phyloP scores from a whole-genome alignment of 305 asterid genomes.

The Rubia tinctorum region DNA sequence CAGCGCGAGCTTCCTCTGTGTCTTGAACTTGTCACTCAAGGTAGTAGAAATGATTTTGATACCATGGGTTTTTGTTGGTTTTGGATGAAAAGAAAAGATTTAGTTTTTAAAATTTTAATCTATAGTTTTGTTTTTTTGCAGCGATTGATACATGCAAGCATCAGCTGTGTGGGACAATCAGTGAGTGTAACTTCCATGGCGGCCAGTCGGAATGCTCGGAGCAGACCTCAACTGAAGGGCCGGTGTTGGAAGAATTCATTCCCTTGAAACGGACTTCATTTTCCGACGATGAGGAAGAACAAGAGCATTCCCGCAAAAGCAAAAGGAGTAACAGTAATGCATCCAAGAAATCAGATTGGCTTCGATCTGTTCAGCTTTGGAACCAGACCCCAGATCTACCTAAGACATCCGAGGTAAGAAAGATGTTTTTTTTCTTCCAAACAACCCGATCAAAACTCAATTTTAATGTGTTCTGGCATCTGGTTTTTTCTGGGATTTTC shows the following conservation, averaged over 20 bases:
- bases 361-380: constrained; percentile 93
- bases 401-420: constrained; percentile 40
- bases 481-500: constrained; percentile 23
- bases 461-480: neutral
- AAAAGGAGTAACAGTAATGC: constrained; percentile 13
- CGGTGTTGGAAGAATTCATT: constrained; percentile 78
- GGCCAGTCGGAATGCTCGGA: constrained; percentile 73
- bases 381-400: constrained; percentile 83
- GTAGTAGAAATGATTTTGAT: constrained; percentile 21
- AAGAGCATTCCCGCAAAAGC: constrained; percentile 36
- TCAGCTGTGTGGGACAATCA: constrained; percentile 45
- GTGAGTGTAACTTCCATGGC: constrained; percentile 44
- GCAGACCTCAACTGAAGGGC: constrained; percentile 63
- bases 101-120: neutral
- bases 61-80: neutral
- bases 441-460: neutral
- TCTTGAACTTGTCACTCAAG: constrained; percentile 83
- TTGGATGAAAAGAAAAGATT: neutral
- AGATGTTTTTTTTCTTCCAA: neutral
- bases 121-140: constrained; percentile 17
- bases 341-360: constrained; percentile 83
- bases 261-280: constrained; percentile 55
- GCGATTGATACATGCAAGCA: constrained; percentile 83
- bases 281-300: constrained; percentile 42
- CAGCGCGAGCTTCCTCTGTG: constrained; percentile 93